phyloP scores from a whole-genome alignment of 2,329 filamentous ascomycete species.

The Rosellinia necatrix region DNA sequence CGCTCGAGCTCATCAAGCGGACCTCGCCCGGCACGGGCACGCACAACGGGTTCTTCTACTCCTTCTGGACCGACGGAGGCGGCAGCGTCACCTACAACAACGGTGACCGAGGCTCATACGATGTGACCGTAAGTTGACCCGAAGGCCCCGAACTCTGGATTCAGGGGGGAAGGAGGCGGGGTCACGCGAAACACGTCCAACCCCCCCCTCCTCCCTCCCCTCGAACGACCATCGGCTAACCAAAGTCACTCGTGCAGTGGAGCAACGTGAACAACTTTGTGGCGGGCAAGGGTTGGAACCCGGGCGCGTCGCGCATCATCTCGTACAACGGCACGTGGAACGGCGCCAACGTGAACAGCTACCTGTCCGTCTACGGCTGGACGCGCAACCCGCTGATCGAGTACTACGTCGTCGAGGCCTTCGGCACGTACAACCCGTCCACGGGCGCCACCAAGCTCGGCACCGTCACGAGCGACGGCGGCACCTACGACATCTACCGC shows the following conservation, averaged over 20 bases:
- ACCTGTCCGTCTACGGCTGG: slow-evolving; percentile 46
- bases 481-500: slow-evolving; percentile 44
- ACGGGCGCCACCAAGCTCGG: slow-evolving; percentile 43
- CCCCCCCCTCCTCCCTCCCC: no score
- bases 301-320: slow-evolving; percentile 22
- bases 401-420: slow-evolving; percentile 50
- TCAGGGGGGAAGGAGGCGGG: no score
- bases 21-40: slow-evolving; percentile 54
- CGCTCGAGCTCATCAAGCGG: slow-evolving; percentile 35
- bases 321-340: slow-evolving; percentile 25
- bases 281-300: slow-evolving; percentile 56
- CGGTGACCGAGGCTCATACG: slow-evolving; percentile 54
- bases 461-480: slow-evolving; percentile 40
- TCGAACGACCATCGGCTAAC: background rate
- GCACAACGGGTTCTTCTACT: slow-evolving; percentile 64
- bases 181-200: background rate
- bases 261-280: slow-evolving; percentile 53
- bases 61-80: slow-evolving; percentile 62
- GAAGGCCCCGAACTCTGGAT: no score
- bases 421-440: slow-evolving; percentile 49
- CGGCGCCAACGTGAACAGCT: slow-evolving; percentile 31
- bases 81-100: slow-evolving; percentile 60
- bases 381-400: slow-evolving; percentile 46
- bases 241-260: slow-evolving; percentile 27
- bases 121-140: slow-evolving; percentile 39